phyloP scores from a whole-genome alignment of 805 yeast genomes.

The Ogataea zsoltii region DNA sequence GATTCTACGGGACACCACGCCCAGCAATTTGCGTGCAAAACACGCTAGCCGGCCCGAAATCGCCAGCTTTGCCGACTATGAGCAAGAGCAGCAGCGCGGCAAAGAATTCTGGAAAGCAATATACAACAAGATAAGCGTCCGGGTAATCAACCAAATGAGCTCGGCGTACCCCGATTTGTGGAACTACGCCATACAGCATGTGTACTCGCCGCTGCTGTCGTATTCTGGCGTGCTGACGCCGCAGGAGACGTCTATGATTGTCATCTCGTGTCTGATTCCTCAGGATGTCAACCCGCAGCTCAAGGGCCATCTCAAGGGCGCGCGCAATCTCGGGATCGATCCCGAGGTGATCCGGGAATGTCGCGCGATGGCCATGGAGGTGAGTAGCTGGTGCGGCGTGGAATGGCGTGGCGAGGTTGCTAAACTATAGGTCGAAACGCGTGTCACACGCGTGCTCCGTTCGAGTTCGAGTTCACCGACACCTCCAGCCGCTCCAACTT shows the following conservation, averaged over 20 bases:
- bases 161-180: constrained; percentile 86
- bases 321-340: constrained; percentile 74
- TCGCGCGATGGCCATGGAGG: constrained; percentile 60
- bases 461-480: background rate
- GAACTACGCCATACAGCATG: constrained; percentile 67
- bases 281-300: constrained; percentile 93
- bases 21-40: constrained; percentile 41
- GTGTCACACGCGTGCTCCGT: too few species aligned
- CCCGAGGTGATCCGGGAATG: constrained; percentile 60
- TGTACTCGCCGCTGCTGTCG: constrained; percentile 77
- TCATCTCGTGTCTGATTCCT: constrained; percentile 80
- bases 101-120: constrained; percentile 67
- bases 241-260: constrained; percentile 72
- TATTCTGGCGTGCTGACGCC: constrained; percentile 61
- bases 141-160: constrained; percentile 67
- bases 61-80: constrained; percentile 16
- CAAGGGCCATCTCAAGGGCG: constrained; percentile 89
- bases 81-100: constrained; percentile 46
- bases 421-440: constrained; percentile 47
- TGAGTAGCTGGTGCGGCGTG: constrained; percentile 75
- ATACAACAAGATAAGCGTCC: constrained; percentile 69
- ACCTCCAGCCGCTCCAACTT: background rate
- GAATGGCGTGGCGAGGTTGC: constrained; percentile 60
- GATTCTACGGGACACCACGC: constrained; percentile 64
- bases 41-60: constrained; percentile 20